Base-by-base conservation (phyloP, 2,329 filamentous ascomycete species). In the Arthrobotrys entomopaga region DNA sequence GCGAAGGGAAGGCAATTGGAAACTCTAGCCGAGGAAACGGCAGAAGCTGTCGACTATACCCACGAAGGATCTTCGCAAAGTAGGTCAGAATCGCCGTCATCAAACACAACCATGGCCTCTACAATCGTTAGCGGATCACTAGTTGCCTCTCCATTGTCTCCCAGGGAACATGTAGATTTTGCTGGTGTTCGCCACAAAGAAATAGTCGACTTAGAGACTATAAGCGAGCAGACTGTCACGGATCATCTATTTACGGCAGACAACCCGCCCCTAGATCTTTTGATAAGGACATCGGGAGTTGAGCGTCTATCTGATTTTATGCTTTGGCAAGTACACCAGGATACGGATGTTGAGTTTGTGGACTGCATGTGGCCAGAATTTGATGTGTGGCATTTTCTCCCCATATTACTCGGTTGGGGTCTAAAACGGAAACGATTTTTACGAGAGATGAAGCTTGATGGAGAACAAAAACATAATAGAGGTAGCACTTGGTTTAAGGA, bases 351-450 rank as follows among this genome's bases (percentile, higher is more conserved):
- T 77, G 92, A 96, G 72, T 99, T 98, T 80, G 83, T 97, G 66
- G 87, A 96, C 79, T 95, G 92, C 77, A 85, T 97, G 76, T 99
- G 95, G 95, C 95, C 95, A 1, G 92, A 97, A 76, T 97, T 99
- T 79, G 93, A 96, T 80, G 85, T 99, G 3, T 94, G 93, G 89
- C 87, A 93, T 71, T 97, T 98, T 82, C 82, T 99, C 16, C 95
- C 94, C 7, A 93, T 99, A 20, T 83, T 99, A 63, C 85, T 98
- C 56, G 93, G 97, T 81, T 99, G 95, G 94, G 88, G 90, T 78
- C 87, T 88, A 83, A 84, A 87, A 77, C 82, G 82, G 77, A 83
- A 82, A 77, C 84, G 84, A 78, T 78, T 81, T 42, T 79, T 81
- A 40, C 78, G 78, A 52, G 67, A 75, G 24, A 81, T 81, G 67